Evolutionary conservation across 1,284 basidiomycete species (phyloP), one percentile per base, ranked within the genome.

Genomic region (Athelia sp.): DNA sequence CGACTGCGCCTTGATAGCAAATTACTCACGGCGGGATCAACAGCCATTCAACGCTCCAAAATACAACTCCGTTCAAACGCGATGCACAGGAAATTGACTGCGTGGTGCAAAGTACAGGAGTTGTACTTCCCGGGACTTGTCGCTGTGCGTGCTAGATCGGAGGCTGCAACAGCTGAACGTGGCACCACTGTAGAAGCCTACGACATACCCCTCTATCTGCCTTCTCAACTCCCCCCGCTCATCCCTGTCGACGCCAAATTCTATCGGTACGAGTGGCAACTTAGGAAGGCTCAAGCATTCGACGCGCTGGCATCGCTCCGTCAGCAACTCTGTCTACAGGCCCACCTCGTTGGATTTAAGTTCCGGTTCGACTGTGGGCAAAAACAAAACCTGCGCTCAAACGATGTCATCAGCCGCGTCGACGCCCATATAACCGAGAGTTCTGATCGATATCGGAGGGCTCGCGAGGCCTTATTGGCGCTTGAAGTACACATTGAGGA

Each of bases 61-160:
- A 1, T 40, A 47, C 11, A 49, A 46, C 14, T 35, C 52, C 32
- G 54, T 22, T 49, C 49, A 0, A 40, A 23, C 0, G 22, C 51
- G 2, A 36, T 53, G 15, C 23, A 26, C 17, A 52, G 49, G 42
- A 48, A 46, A 26, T 19, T 54, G n/a, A 35, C 47, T 2, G 54
- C 52, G 0, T 60, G 57, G 56, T 13, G 13, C 11, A 36, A 43
- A 14, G 34, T 58, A 18, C 58, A 59, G 23, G 34, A 40, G 14
- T 17, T 57, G 0, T 58, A 60, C 45, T 53, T 57, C 49, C 58
- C 58, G 2, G 21, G 26, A 29, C 26, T 29, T 29, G 26, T 13
- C 26, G 26, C 26, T 13, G 26, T 29, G 4, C 36, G 21, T 8
- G n/a, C 21, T 9, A 17, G n/a, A 17, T 8, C 17, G 15, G 17